Evolutionary conservation across 1,284 basidiomycete genomes (phyloP), one percentile per base, ranked within the genome.

Genomic region (Sporisorium exsertum): DNA sequence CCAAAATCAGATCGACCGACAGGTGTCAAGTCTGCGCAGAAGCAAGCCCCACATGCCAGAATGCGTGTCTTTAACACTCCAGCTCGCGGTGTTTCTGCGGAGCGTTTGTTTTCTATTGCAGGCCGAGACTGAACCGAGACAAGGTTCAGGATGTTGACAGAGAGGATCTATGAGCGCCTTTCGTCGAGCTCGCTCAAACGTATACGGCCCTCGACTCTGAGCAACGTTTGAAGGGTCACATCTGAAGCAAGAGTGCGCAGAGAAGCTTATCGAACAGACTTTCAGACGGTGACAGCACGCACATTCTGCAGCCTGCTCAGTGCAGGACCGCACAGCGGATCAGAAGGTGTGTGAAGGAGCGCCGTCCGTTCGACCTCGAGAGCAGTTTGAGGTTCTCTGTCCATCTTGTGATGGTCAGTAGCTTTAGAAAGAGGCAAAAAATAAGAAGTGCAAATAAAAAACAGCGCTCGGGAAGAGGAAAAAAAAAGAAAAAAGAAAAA

Each of bases 401-500:
- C 10, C 13, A 35, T 32, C 29, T 32, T 5, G 29, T 32, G 29
- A 32, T 32, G 29, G 29, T 32, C 29, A 32, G 29, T 10, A 32
- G 29, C n/a, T n/a, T n/a, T 32, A 10, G 10, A 5, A 32, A 10
- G 5, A 32, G 29, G 35, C 35, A 35, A 35, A 9, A 35, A 35
- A 35, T 15, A 15, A 35, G 3, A 35, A 15, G 13, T 35, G 29
- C 29, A 32, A n/a, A n/a, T n/a, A n/a, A n/a, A n/a, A n/a, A n/a
- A n/a, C n/a, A 55, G 37, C 24, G 42, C 2, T 15, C 24, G 37
- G 26, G 49, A 47, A 7, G 22, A 15, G 16, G 22, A 2, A 29
- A 37, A 55, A 62, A 58, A 58, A 54, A 33, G n/a, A 60, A 60
- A 60, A 61, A 37, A 33, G 22, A 43, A 53, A 37, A 60, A 47